Conservation (phyloP, 345 rosid genomes). For the Syzygium grande region DNA sequence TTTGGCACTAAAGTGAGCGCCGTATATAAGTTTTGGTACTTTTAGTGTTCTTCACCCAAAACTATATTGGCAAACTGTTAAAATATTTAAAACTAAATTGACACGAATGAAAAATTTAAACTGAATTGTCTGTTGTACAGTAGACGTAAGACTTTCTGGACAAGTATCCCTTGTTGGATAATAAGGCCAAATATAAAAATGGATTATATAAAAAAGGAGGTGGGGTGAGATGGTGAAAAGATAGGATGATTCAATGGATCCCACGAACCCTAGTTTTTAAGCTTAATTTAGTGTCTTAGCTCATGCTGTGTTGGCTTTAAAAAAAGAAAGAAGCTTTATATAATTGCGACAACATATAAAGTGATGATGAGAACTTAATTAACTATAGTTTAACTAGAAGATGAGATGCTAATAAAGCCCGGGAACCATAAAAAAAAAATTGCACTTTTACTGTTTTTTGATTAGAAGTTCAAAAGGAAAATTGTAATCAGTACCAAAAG, state of each 20-base stretch:
- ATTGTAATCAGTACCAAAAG: background rate
- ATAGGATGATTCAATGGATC: background rate
- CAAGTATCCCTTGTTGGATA: background rate
- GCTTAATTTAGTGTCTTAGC: background rate
- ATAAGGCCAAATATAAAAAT: background rate
- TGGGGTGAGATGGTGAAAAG: background rate
- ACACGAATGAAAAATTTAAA: no score
- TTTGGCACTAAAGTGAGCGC: no score
- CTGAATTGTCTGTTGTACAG: accelerated
- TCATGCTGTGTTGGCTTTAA: background rate
- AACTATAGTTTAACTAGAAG: background rate
- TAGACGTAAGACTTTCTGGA: accelerated
- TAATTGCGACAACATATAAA: background rate
- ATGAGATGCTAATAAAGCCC: background rate
- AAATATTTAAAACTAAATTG: no score
- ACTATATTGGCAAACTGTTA: accelerated
- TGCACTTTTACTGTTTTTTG: background rate
- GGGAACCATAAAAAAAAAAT: background rate
- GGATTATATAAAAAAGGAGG: background rate
- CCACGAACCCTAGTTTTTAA: background rate
- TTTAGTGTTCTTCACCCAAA: no score
- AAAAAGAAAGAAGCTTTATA: background rate
- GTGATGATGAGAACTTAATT: background rate
- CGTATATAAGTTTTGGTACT: no score
- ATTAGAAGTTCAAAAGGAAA: background rate